Evolutionary conservation across 495 filamentous ascomycete genomes (phyloP).

Genomic region (Aspergillus mulundensis): DNA sequence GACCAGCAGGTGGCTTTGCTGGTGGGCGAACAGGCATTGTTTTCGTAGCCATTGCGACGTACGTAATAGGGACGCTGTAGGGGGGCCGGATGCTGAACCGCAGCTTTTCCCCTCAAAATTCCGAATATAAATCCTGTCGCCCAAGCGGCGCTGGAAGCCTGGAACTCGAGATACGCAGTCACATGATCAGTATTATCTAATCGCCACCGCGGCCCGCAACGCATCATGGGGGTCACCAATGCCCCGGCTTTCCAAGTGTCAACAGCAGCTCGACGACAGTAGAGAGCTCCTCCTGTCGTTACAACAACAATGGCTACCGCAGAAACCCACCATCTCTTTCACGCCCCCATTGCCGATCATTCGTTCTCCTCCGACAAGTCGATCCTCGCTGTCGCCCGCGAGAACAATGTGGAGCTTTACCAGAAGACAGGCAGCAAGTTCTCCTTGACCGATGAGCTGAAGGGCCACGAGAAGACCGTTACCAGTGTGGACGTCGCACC

Average conservation of each 20-base stretch:
- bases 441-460: constrained; percentile 82
- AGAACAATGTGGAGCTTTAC: constrained; percentile 90
- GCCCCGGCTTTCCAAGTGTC: not conserved
- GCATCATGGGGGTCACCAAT: too few relatives aligned
- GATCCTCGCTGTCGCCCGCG: constrained; percentile 86
- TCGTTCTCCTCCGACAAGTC: constrained; percentile 91
- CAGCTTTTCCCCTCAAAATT: not conserved
- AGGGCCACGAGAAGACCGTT: constrained; percentile 93
- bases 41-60: constrained; percentile 38
- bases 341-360: constrained; percentile 93
- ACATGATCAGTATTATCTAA: constrained; percentile 28
- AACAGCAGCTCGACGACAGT: constrained; percentile 62
- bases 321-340: constrained; percentile 95
- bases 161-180: too few relatives aligned
- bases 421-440: constrained; percentile 67
- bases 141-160: not conserved
- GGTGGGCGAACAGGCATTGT: constrained; percentile 32
- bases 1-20: constrained; percentile 30
- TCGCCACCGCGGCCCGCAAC: too few relatives aligned
- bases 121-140: not conserved
- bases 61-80: not conserved
- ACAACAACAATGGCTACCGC: constrained; percentile 67
- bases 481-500: constrained; percentile 96
- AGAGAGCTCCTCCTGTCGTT: constrained; percentile 98
- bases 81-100: not conserved